These are phyloP conservation scores for Talaromyces sp. DNA, from an alignment of 2,329 filamentous ascomycete species.

Conservation along the genomic window DNA sequence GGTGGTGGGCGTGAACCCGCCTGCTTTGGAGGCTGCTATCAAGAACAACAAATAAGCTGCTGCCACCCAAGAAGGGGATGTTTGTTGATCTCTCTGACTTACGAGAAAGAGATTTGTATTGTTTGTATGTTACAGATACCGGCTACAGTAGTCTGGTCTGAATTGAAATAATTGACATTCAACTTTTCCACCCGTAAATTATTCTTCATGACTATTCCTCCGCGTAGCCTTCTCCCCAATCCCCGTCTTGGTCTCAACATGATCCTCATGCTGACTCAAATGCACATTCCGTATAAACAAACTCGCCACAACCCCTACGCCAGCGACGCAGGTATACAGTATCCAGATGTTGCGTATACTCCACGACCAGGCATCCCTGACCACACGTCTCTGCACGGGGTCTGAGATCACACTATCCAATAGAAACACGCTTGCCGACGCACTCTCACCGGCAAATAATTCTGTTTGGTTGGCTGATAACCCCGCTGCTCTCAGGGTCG, in stretches of 20 bases:
- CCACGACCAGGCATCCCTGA: constrained; percentile 49
- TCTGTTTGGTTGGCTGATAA: constrained; percentile 27
- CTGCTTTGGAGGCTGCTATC: constrained; percentile 55
- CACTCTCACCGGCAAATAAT: constrained; percentile 43
- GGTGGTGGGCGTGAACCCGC: constrained; percentile 78
- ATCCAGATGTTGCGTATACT: constrained; percentile 53
- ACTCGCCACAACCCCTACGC: constrained; percentile 42
- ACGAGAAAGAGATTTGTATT: background rate
- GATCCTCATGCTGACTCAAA: constrained; percentile 47
- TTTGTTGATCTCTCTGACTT: background rate
- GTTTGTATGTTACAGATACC: constrained; percentile 1
- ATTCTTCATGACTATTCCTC: background rate
- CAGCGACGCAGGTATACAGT: constrained; percentile 47
- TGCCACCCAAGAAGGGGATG: background rate
- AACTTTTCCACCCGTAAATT: background rate
- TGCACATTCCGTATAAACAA: constrained; percentile 46
- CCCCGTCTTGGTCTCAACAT: constrained; percentile 54
- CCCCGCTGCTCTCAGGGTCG: constrained; percentile 58
- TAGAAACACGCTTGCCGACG: constrained; percentile 48
- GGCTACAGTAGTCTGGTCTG: background rate
- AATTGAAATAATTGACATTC: background rate
- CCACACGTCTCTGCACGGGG: constrained; percentile 40
- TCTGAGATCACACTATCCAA: constrained; percentile 27
- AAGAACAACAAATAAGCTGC: constrained; percentile 24
- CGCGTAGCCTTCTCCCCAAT: constrained; percentile 28